Evolutionary conservation across 768 basidiomycete species (phyloP).

Genomic region (Mycena rebaudengoi): DNA sequence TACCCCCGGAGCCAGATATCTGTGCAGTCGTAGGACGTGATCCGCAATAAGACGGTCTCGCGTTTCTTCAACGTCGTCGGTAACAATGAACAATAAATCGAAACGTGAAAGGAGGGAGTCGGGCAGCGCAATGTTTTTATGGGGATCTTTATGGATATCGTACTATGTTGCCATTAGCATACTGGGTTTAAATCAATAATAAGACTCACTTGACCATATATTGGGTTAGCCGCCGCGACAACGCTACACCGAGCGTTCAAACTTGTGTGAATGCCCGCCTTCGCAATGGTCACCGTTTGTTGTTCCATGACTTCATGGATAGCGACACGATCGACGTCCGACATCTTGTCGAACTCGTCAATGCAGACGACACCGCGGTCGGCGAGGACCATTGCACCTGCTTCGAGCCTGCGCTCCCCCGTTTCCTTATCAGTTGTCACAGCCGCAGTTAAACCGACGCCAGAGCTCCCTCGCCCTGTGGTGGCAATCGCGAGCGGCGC

Average conservation of each 20-base stretch:
- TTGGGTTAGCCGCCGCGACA: constrained; percentile 97
- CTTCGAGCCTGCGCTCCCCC: constrained; percentile 95
- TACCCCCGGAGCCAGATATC: constrained; percentile 94
- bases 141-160: constrained; percentile 99
- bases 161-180: constrained; percentile 56
- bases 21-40: constrained; percentile 96
- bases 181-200: not conserved
- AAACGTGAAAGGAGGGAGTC: constrained; percentile 99
- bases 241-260: constrained; percentile 98
- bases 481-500: constrained; percentile 98
- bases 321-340: constrained; percentile 96
- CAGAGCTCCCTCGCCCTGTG: constrained; percentile 97
- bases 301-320: constrained; percentile 99
- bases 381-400: constrained; percentile 99
- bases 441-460: constrained; percentile 98
- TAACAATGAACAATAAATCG: constrained; percentile 97
- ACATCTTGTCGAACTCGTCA: constrained; percentile 99
- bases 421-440: constrained; percentile 99
- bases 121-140: constrained; percentile 97
- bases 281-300: constrained; percentile 99
- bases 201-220: constrained; percentile 87
- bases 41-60: constrained; percentile 95
- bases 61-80: constrained; percentile 96
- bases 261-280: constrained; percentile 98
- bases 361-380: constrained; percentile 99